Conservation (phyloP, 73 alveolate species). For the Vitrella brassicaformis region DNA sequence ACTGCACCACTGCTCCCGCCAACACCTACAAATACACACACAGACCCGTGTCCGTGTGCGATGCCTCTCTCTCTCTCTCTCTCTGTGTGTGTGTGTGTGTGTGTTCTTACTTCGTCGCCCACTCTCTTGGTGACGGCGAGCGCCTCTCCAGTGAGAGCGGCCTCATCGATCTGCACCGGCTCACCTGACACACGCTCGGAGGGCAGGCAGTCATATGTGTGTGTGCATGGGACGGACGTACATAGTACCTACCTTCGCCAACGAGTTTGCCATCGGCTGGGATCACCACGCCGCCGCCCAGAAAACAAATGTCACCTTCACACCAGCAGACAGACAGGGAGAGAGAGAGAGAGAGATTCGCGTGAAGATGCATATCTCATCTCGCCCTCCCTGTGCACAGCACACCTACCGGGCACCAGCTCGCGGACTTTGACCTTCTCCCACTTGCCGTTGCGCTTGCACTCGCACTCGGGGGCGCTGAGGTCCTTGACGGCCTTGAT, state of each 20-base stretch:
- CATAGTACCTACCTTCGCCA: background rate
- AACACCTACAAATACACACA: no score
- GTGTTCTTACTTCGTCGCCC: no score
- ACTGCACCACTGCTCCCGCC: background rate
- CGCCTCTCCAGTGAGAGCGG: constrained; percentile 37
- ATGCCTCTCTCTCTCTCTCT: no score
- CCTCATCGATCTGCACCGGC: constrained; percentile 24
- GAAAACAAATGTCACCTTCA: background rate
- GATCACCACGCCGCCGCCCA: background rate
- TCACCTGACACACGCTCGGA: no score
- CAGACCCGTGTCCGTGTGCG: no score
- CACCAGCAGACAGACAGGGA: no score
- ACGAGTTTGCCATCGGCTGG: background rate
- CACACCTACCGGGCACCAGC: background rate
- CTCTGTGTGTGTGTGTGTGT: no score
- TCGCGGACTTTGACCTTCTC: background rate
- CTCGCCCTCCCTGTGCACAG: no score
- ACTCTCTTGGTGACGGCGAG: constrained; percentile 1
- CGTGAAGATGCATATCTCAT: no score
- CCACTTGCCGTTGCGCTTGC: background rate
- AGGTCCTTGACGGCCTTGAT: background rate
- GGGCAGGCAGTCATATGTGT: no score
- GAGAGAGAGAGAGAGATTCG: no score
- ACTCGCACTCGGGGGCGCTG: background rate
- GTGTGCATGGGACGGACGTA: no score